Evolutionary conservation across 2,329 filamentous ascomycete species (phyloP).

Genomic region (Orbilia javanica): DNA sequence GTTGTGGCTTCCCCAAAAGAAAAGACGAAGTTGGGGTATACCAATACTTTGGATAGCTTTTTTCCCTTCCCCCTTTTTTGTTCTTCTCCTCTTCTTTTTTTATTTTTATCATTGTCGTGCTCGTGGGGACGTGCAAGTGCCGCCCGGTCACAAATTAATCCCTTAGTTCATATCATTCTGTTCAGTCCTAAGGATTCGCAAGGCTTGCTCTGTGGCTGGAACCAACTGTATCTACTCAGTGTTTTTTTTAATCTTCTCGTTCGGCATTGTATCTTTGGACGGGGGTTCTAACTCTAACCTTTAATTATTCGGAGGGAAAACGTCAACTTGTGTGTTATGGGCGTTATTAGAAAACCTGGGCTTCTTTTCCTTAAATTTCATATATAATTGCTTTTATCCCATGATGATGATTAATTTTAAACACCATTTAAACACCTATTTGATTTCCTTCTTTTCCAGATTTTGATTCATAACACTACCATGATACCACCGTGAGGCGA

Average conservation of each 20-base stretch:
- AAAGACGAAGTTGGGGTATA: too few relatives aligned
- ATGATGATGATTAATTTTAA: not conserved
- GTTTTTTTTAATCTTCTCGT: not conserved
- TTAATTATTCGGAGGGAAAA: constrained; percentile 20
- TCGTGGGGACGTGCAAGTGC: constrained; percentile 8
- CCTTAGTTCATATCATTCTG: constrained; percentile 1
- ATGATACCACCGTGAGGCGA: not conserved
- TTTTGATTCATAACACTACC: not conserved
- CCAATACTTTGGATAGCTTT: not conserved
- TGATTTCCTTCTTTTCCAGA: not conserved
- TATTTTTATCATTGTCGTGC: constrained; percentile 2
- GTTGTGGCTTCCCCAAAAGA: too few relatives aligned
- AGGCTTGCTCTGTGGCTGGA: not conserved
- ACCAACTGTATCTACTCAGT: constrained; percentile 1
- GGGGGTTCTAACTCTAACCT: constrained; percentile 8
- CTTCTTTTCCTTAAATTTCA: not conserved
- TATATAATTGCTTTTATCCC: not conserved
- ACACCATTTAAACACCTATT: not conserved
- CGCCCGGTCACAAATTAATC: constrained; percentile 1
- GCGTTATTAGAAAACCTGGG: constrained; percentile 42
- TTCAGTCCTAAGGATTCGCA: not conserved
- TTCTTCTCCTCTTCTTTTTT: not conserved
- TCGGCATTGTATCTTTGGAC: constrained; percentile 4
- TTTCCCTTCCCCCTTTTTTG: not conserved
- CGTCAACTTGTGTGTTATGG: constrained; percentile 16